A percentile compares a stretch with the other conserved stretches of the same genome.
Conservation (phyloP, 768 basidiomycete species). For the Rhodotorula babjevae region DNA sequence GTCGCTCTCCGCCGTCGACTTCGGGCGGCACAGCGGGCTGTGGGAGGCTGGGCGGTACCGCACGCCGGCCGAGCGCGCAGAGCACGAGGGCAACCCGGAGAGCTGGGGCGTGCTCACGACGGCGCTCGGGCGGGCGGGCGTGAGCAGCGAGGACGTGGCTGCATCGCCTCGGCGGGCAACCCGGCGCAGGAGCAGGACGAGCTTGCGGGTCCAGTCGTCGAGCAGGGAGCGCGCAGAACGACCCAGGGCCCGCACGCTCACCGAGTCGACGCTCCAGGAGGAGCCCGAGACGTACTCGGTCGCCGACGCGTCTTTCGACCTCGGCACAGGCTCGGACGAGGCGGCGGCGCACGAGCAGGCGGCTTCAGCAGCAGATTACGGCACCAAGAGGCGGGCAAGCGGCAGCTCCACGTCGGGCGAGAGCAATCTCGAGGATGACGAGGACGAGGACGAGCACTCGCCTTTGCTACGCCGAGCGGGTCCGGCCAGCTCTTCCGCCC, state of each 20-base stretch:
- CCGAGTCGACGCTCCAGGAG: constrained; percentile 2
- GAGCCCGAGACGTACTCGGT: constrained; percentile 27
- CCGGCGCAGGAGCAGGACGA: background rate
- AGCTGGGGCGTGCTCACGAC: constrained; percentile 13
- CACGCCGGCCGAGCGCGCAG: background rate
- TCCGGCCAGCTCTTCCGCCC: background rate
- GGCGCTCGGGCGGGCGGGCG: background rate
- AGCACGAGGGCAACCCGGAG: constrained; percentile 1
- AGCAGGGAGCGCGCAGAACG: background rate
- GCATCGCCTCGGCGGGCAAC: background rate
- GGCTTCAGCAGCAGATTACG: background rate
- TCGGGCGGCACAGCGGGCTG: background rate
- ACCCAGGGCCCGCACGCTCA: background rate
- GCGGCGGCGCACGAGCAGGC: background rate
- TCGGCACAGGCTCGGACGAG: background rate
- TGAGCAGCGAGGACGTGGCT: background rate
- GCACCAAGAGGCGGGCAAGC: background rate
- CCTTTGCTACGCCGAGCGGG: background rate
- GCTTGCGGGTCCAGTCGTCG: background rate
- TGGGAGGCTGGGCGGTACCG: constrained; percentile 3
- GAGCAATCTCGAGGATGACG: background rate
- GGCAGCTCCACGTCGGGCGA: no score
- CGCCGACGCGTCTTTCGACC: background rate
- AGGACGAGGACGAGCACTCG: background rate
- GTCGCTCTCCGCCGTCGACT: background rate